These are phyloP conservation scores for Myxozyma udenii DNA, from an alignment of 805 yeast species.

Conservation along the genomic window DNA sequence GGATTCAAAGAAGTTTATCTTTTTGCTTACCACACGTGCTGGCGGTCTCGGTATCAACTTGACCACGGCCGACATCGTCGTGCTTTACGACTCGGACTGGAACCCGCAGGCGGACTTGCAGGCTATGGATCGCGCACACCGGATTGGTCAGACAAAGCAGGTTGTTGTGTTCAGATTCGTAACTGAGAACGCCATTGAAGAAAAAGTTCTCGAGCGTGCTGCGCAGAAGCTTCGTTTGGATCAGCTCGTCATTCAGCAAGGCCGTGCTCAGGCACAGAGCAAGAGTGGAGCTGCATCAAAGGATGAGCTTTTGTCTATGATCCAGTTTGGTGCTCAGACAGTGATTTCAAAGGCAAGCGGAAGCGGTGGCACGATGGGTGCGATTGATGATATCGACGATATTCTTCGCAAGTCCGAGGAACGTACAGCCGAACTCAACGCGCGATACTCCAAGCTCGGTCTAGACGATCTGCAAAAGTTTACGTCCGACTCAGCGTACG, in stretches of 20 bases:
- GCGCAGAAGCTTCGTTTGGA: constrained; percentile 90
- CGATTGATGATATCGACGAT: constrained; percentile 65
- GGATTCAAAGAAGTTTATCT: constrained; percentile 75
- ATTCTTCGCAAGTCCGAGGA: constrained; percentile 78
- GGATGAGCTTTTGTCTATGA: constrained; percentile 90
- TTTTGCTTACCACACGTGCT: constrained; percentile 87
- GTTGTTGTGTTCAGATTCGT: constrained; percentile 89
- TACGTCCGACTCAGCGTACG: constrained; percentile 85
- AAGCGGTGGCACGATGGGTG: constrained; percentile 33
- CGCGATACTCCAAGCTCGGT: constrained; percentile 80
- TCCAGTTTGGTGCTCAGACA: constrained; percentile 92
- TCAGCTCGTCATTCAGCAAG: constrained; percentile 94
- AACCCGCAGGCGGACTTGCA: constrained; percentile 97
- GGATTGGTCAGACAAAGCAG: constrained; percentile 96
- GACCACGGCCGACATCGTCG: constrained; percentile 87
- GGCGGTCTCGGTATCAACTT: constrained; percentile 95
- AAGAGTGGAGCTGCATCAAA: constrained; percentile 44
- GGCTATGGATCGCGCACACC: constrained; percentile 97
- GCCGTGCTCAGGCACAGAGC: constrained; percentile 52
- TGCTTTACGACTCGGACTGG: constrained; percentile 92
- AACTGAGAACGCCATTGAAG: constrained; percentile 94
- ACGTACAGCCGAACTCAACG: constrained; percentile 74
- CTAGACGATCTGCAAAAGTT: constrained; percentile 91
- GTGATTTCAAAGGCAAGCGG: constrained; percentile 57
- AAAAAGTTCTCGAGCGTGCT: constrained; percentile 91